phyloP scores from a whole-genome alignment of 495 filamentous ascomycete species.

The Xylaria palmicola region DNA sequence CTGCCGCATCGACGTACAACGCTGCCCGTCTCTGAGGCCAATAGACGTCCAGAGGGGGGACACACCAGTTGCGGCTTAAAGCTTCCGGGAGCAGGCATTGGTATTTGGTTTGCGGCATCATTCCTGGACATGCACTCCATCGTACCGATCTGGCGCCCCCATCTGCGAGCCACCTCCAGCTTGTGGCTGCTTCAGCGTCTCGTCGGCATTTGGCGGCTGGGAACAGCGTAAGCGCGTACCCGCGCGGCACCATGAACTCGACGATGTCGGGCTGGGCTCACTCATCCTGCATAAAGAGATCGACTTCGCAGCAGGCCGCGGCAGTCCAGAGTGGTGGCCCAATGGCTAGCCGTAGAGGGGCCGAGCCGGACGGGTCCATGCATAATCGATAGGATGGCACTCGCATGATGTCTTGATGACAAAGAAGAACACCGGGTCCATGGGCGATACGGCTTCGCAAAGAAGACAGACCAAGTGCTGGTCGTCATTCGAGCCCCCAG shows the following conservation, averaged over 20 bases:
- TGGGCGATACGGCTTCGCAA: not conserved
- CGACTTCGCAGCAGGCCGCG: constrained; percentile 1
- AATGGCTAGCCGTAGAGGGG: not conserved
- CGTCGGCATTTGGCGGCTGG: constrained; percentile 2
- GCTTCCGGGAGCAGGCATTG: no score
- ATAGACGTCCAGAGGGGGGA: no score
- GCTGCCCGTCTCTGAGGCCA: no score
- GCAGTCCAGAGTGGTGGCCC: not conserved
- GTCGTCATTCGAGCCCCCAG: not conserved
- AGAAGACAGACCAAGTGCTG: not conserved
- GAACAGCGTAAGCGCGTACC: not conserved
- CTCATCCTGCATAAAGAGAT: constrained; percentile 1
- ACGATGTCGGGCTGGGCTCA: not conserved
- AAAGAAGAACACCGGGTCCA: not conserved
- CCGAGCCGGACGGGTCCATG: not conserved
- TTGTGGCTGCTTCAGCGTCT: not conserved
- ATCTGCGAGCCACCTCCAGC: no score
- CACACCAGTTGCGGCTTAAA: no score
- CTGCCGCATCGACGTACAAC: not conserved
- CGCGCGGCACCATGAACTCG: constrained; percentile 3
- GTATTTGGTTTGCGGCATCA: no score
- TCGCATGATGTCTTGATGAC: not conserved
- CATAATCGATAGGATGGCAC: not conserved
- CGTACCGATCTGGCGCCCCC: no score
- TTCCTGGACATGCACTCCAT: no score